These are phyloP conservation scores for Trapa incisa DNA, from an alignment of 345 rosid genomes.

Conservation along the genomic window DNA sequence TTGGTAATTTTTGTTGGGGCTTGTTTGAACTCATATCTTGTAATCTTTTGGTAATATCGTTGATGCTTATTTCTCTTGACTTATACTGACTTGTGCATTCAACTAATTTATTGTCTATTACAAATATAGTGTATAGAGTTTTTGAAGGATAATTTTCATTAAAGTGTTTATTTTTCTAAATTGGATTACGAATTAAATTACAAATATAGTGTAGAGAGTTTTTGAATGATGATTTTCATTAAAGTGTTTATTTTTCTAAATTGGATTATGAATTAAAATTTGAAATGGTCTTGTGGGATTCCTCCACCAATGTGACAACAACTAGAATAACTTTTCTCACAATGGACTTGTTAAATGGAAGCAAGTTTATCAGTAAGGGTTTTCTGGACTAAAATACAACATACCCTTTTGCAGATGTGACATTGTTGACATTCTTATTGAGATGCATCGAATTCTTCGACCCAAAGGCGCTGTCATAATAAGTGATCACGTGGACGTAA, in stretches of 20 bases:
- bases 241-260: neutral
- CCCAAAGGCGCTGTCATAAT: constrained; percentile 47
- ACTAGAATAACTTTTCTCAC: neutral
- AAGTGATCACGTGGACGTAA: constrained; percentile 35
- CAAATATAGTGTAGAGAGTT: neutral
- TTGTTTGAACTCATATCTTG: too few relatives aligned
- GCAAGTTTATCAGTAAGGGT: neutral
- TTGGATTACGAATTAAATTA: too few relatives aligned
- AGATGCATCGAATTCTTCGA: constrained; percentile 49
- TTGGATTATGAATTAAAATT: neutral
- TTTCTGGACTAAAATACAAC: neutral
- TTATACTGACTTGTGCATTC: too few relatives aligned
- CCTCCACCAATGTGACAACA: neutral
- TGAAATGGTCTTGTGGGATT: neutral
- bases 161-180: too few relatives aligned
- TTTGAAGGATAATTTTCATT: too few relatives aligned
- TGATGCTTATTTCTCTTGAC: too few relatives aligned
- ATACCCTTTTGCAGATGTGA: constrained; percentile 34
- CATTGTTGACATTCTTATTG: constrained; percentile 39
- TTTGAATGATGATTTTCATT: neutral
- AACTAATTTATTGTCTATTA: too few relatives aligned
- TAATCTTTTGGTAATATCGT: too few relatives aligned
- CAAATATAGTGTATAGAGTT: too few relatives aligned
- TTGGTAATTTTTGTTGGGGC: too few relatives aligned
- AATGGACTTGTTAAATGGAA: neutral